Conservation (phyloP, 2,329 filamentous ascomycete species). For the Cryphonectria nitschkei region DNA sequence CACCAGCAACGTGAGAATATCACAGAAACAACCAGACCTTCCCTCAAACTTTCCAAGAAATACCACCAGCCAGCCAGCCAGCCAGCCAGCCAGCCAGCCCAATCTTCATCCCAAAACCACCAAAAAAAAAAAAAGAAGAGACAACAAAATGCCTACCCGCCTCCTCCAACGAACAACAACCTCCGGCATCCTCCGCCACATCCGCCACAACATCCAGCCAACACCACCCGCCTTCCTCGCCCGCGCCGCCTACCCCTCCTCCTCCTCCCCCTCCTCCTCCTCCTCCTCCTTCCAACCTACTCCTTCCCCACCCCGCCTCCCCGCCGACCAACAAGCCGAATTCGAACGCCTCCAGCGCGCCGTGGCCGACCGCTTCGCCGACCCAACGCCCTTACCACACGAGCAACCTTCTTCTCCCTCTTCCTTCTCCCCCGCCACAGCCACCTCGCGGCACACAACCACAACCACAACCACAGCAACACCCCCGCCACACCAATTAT, state of each 20-base stretch:
- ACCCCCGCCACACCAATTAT: slow-evolving; percentile 15
- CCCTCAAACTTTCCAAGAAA: neutral
- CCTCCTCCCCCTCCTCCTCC: slow-evolving; percentile 36
- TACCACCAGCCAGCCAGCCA: neutral
- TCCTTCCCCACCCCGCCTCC: slow-evolving; percentile 82
- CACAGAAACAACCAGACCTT: neutral
- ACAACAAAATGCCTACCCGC: slow-evolving; percentile 20
- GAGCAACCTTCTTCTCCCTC: slow-evolving; percentile 15
- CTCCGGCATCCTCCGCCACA: neutral
- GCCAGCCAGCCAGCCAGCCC: neutral
- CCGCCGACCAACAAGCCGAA: slow-evolving; percentile 84
- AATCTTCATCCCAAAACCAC: too few species aligned
- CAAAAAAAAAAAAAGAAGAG: neutral
- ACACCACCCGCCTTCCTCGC: neutral
- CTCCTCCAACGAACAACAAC: slow-evolving; percentile 4
- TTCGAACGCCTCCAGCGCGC: slow-evolving; percentile 83
- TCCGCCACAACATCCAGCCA: neutral
- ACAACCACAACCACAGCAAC: slow-evolving; percentile 33
- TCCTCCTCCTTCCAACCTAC: slow-evolving; percentile 51
- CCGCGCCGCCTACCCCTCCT: slow-evolving; percentile 40
- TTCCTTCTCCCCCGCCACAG: slow-evolving; percentile 28
- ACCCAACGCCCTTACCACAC: slow-evolving; percentile 36
- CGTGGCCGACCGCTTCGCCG: slow-evolving; percentile 51
- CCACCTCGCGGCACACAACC: slow-evolving; percentile 36
- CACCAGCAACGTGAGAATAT: neutral